Evolutionary conservation across 441 rosid species (phyloP), one percentile per base, ranked within the genome.

Genomic region (Pelargonium exstipulatum): DNA sequence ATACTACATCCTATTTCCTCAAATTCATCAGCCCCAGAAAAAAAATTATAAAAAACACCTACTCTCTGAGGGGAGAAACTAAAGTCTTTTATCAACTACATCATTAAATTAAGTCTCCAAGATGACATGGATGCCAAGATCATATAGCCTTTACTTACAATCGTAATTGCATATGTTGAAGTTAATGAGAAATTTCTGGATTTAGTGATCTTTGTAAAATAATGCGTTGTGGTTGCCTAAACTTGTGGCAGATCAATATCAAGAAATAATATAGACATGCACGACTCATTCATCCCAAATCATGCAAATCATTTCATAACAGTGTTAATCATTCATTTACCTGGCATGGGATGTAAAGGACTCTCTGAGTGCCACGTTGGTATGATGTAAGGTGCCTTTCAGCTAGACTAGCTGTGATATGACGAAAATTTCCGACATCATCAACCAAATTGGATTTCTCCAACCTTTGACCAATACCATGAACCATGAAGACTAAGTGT

Each of bases 301-400:
- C 37, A 53, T 9, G 46, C 2, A 26, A 48, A 22, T 37, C 42
- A 16, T 45, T 49, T 14, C 9, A 13, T 45, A 53, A 8, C 9
- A 26, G 4, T 9, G 37, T 1, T 9, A 70, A 53, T 16, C 42
- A 26, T 32, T 67, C 29, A 32, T 63, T 78, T 76, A 92, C 99
- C 98, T 95, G 99, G 82, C 99, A 95, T 43, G 99, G 99, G 73
- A 95, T 95, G 74, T 80, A 92, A 70, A 95, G 96, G 70, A 95
- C 93, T 78, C 99, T 82, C 57, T 95, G 98, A 71, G 91, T 74
- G 72, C 83, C 80, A 2, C 69, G 88, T 76, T 95, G 99, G 77
- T 88, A 80, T 67, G 91, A 72, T 67, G 90, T 85, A 66, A 95
- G 88, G 75, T 92, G 96, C 74, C 65, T 77, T 72, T 95, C 99